Evolutionary conservation across 164 flowering plant genomes (phyloP).

Genomic region (Kingdonia uniflora): DNA sequence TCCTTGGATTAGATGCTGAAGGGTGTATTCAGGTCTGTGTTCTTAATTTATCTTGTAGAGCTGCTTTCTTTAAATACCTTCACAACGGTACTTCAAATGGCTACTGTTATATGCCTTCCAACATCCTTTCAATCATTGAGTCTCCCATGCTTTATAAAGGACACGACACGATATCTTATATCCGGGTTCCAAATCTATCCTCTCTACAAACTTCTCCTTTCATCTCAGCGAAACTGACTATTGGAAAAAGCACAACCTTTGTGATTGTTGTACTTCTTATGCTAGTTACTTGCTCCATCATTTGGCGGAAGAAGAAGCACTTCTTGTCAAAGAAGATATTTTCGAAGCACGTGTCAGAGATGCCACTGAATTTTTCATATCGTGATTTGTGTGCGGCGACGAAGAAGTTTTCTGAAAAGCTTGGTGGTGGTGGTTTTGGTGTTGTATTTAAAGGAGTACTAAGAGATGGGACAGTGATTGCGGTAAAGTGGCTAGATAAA

Average conservation of each 20-base stretch:
- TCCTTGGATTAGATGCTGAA: neutral
- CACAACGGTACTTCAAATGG: neutral
- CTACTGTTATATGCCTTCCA: slow-evolving; percentile 2
- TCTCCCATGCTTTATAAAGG: neutral
- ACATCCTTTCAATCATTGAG: neutral
- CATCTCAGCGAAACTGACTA: no score
- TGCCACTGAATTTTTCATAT: slow-evolving; percentile 16
- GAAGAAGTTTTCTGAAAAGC: slow-evolving; percentile 6
- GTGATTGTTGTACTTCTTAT: no score
- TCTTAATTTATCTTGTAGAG: slow-evolving; percentile 6
- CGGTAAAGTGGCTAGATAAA: neutral
- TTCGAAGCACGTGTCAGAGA: neutral
- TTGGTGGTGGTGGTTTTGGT: slow-evolving; percentile 14
- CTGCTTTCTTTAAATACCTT: slow-evolving; percentile 8
- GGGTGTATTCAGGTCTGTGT: slow-evolving; percentile 16
- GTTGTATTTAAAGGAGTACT: neutral
- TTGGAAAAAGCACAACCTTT: no score
- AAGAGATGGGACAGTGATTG: neutral
- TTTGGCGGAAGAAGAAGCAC: no score
- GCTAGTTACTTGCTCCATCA: no score
- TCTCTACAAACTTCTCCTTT: neutral
- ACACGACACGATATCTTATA: neutral
- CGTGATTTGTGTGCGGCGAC: slow-evolving; percentile 15
- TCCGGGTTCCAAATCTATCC: neutral
- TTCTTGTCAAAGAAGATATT: neutral